Evolutionary conservation across 2,329 filamentous ascomycete genomes (phyloP).

Genomic region (Claviceps digitariae): DNA sequence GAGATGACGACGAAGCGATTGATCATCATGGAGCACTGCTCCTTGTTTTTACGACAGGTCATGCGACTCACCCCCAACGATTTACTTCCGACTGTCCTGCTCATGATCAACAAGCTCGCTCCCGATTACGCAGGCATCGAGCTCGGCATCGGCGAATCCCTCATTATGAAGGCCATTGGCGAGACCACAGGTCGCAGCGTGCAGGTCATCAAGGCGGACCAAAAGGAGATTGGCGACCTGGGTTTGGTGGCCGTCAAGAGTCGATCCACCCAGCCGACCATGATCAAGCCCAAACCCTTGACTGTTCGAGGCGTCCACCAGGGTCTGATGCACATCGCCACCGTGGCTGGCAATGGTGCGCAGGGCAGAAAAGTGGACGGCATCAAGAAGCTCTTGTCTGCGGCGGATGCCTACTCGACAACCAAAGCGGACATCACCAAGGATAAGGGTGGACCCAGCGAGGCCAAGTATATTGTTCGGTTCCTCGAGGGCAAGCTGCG

Average conservation of each 20-base stretch:
- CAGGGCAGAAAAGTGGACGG: conserved; percentile 83
- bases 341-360: conserved; percentile 70
- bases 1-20: conserved; percentile 91
- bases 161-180: conserved; percentile 98
- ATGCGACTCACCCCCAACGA: conserved; percentile 79
- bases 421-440: conserved; percentile 82
- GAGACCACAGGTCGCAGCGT: conserved; percentile 84
- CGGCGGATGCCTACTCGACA: conserved; percentile 60
- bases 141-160: conserved; percentile 91
- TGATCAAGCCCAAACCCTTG: conserved; percentile 93
- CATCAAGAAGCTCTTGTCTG: conserved; percentile 93
- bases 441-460: conserved; percentile 85
- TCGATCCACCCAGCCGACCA: conserved; percentile 85
- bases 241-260: conserved; percentile 93
- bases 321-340: conserved; percentile 78
- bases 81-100: conserved; percentile 71
- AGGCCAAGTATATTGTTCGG: conserved; percentile 86
- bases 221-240: conserved; percentile 91
- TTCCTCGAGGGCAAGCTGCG: conserved; percentile 91
- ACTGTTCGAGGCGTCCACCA: conserved; percentile 80
- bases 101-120: conserved; percentile 97
- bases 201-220: conserved; percentile 83
- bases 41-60: conserved; percentile 87
- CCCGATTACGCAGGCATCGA: conserved; percentile 95
- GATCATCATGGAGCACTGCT: conserved; percentile 77